Base-by-base conservation (phyloP, 2,329 filamentous ascomycete genomes). In the Gliomastix tumulicola region DNA sequence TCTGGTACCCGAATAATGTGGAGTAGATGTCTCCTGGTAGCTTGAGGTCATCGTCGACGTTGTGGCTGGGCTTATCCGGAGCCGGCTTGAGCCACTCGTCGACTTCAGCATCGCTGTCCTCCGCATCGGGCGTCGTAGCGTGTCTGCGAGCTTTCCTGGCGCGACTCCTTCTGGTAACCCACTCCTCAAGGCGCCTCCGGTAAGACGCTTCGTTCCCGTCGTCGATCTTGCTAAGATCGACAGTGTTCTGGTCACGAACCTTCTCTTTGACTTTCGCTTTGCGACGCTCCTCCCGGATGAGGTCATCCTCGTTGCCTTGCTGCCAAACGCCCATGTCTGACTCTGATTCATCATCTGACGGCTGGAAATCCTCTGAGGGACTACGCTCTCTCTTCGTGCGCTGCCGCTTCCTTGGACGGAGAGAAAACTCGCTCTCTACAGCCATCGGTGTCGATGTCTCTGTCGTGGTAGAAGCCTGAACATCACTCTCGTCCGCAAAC, bases 1-100 rank as follows among this genome's bases (percentile, higher is more conserved):
- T 96, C 52, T 98, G 92, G 48, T 98, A 98, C 44, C 94, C 88
- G 50, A 97, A 98, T 0, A 98, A 66, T 3, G 88, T 88, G 1
- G 88, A 88, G 46, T 85, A 89, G 7, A 98, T 90, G 49, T 98
- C 92, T 3, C 92, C 92, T 2, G 92, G 92, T 5, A 98, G 69
- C 35, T 76, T 84, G 39, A 94, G 77, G 4, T 77, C 83, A 27
- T 85, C 82, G 36, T 84, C 80, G 34, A 95, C 79, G 6, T 72
- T 62, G 34, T 86, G 75, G 55, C 96, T 89, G 0, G 84, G 69
- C 25, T 84, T 76, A 25, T 84, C 86, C 0, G 92, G 94, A 46
- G 94, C 88, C 5, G 88, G 86, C 50, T 87, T 83, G 46, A 86
- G 79, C 82, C 88, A 95, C 60, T 98, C 76, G 9, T 69, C 69